Conservation (phyloP, 2,329 filamentous ascomycete genomes). For the Didymosphaeria variabile region DNA sequence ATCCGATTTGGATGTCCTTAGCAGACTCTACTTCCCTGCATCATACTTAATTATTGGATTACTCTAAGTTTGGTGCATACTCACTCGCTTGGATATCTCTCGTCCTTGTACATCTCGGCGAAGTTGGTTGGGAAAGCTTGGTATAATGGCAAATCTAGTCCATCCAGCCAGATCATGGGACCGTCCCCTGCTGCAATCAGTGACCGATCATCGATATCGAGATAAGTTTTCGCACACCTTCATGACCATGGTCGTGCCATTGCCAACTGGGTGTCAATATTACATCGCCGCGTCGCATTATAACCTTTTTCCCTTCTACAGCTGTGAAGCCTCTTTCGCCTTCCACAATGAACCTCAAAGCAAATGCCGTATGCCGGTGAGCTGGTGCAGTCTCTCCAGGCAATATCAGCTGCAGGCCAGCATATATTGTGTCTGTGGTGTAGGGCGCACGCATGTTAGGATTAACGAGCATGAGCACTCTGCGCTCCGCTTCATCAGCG, state of each 20-base stretch:
- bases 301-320: slow-evolving; percentile 62
- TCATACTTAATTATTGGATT: not conserved
- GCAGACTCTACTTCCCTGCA: slow-evolving; percentile 26
- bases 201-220: not conserved
- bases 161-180: slow-evolving; percentile 66
- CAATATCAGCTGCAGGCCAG: slow-evolving; percentile 64
- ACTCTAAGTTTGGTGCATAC: not conserved
- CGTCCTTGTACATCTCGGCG: slow-evolving; percentile 58
- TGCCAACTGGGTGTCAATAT: slow-evolving; percentile 66
- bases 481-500: slow-evolving; percentile 3
- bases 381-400: slow-evolving; percentile 64
- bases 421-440: slow-evolving; percentile 66
- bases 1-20: slow-evolving; percentile 58
- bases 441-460: slow-evolving; percentile 47
- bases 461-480: slow-evolving; percentile 12
- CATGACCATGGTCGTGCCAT: slow-evolving; percentile 68
- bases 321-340: slow-evolving; percentile 65
- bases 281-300: slow-evolving; percentile 62
- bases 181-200: slow-evolving; percentile 43
- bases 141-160: slow-evolving; percentile 62
- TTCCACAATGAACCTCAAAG: slow-evolving; percentile 66
- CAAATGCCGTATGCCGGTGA: slow-evolving; percentile 64
- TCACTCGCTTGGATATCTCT: slow-evolving; percentile 58
- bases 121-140: slow-evolving; percentile 61
- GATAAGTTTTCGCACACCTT: slow-evolving; percentile 30